Conservation (phyloP, 2,329 filamentous ascomycete genomes). For the Pestalotiopsis sp. region DNA sequence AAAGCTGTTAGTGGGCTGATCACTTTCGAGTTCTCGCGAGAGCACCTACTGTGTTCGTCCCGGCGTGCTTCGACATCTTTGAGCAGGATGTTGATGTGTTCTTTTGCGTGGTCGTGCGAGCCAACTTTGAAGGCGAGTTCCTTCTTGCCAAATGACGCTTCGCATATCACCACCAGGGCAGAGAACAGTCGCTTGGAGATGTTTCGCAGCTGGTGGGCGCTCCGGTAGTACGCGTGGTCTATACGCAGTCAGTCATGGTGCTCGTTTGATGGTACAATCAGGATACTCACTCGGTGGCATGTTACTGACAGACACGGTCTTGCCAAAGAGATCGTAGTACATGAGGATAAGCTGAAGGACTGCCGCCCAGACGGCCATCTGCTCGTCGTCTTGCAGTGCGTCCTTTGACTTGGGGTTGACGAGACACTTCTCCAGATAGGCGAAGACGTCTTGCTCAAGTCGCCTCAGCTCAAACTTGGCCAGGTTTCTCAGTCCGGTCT, state of each 20-base stretch:
- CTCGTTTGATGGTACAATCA: not conserved
- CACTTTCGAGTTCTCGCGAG: constrained; percentile 15
- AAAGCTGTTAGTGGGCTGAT: constrained; percentile 24
- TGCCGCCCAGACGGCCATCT: constrained; percentile 48
- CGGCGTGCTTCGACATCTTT: not conserved
- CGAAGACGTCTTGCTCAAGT: constrained; percentile 28
- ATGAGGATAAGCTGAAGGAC: constrained; percentile 53
- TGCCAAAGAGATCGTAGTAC: constrained; percentile 43
- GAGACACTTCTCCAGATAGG: constrained; percentile 20
- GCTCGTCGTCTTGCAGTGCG: constrained; percentile 33
- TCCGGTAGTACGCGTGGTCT: constrained; percentile 15
- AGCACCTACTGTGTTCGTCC: not conserved
- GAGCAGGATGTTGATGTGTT: not conserved
- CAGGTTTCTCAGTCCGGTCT: constrained; percentile 26
- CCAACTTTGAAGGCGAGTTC: not conserved
- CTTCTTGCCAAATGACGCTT: constrained; percentile 20
- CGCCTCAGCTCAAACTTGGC: constrained; percentile 26
- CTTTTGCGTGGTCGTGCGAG: not conserved
- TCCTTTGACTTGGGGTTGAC: constrained; percentile 12
- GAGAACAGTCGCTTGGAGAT: constrained; percentile 26
- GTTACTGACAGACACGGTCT: constrained; percentile 5
- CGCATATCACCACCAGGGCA: constrained; percentile 31
- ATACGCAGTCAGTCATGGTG: not conserved
- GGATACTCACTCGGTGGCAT: constrained; percentile 2
- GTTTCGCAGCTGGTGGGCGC: constrained; percentile 15